Conservation (phyloP, 768 basidiomycete species). For the Mycena maculata region DNA sequence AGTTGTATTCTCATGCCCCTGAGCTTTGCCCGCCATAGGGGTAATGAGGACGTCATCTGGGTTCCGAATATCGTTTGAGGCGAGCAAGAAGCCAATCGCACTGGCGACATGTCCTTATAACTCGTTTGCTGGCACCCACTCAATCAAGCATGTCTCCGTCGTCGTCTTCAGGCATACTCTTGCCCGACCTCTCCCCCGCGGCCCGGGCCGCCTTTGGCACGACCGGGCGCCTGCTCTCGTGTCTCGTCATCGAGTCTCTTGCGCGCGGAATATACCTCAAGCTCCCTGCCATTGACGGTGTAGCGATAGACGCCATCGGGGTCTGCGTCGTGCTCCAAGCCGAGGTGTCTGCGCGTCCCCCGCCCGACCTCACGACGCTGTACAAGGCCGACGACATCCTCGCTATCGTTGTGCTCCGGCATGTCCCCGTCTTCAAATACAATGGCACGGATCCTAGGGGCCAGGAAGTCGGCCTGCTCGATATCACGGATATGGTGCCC, state of each 20-base stretch:
- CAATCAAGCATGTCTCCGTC: too few relatives aligned
- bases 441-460: constrained; percentile 43
- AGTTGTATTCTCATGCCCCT: too few relatives aligned
- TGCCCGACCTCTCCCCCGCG: too few relatives aligned
- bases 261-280: constrained; percentile 60
- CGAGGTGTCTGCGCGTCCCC: constrained; percentile 40
- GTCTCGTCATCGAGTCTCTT: constrained; percentile 68
- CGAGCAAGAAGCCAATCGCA: too few relatives aligned
- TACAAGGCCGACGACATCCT: constrained; percentile 53
- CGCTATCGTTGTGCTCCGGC: constrained; percentile 58
- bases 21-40: too few relatives aligned
- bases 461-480: constrained; percentile 60
- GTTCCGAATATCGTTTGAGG: background rate
- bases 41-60: too few relatives aligned
- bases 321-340: constrained; percentile 54
- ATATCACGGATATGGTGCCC: constrained; percentile 66
- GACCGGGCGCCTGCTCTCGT: constrained; percentile 63
- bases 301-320: too few relatives aligned
- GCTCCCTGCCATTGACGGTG: constrained; percentile 42
- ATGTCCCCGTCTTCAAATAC: constrained; percentile 60
- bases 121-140: too few relatives aligned
- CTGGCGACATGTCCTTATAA: too few relatives aligned
- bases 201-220: constrained; percentile 62
- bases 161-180: too few relatives aligned
- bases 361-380: constrained; percentile 28